Evolutionary conservation across 352 stramenopile species (phyloP).

Genomic region (Globisporangium radiosum): DNA sequence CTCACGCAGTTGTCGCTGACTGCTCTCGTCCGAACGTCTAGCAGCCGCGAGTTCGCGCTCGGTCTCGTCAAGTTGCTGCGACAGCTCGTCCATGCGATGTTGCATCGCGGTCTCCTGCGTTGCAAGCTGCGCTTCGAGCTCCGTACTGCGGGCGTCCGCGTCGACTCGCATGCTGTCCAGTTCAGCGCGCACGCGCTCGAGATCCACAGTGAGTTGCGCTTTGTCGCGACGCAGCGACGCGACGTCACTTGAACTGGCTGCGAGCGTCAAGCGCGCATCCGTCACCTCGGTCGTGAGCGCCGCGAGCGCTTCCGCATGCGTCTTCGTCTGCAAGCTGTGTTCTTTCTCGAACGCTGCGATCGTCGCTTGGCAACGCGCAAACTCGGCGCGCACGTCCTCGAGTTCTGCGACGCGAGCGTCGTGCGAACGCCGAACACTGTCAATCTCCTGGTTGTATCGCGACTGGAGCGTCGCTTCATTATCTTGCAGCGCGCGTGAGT

Average conservation of each 20-base stretch:
- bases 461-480: conserved; percentile 24
- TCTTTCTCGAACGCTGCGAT: conserved; percentile 35
- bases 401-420: conserved; percentile 40
- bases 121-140: conserved; percentile 27
- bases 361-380: conserved; percentile 27
- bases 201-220: conserved; percentile 24
- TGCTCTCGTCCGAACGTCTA: conserved; percentile 8
- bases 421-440: conserved; percentile 29
- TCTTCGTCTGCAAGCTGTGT: conserved; percentile 19
- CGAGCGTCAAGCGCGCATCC: conserved; percentile 30
- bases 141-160: neutral
- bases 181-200: conserved; percentile 18
- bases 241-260: conserved; percentile 25
- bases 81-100: conserved; percentile 21
- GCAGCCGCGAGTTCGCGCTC: conserved; percentile 17
- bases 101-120: conserved; percentile 15
- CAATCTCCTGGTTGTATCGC: conserved; percentile 33
- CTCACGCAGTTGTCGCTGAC: conserved; percentile 30
- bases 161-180: conserved; percentile 5
- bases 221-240: conserved; percentile 31
- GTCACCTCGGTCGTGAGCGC: conserved; percentile 38
- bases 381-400: conserved; percentile 22
- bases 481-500: conserved; percentile 24
- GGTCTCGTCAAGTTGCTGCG: conserved; percentile 19
- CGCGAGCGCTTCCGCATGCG: conserved; percentile 33